Evolutionary conservation across 2,329 filamentous ascomycete species (phyloP).

Genomic region (Bipolaris gigantea): DNA sequence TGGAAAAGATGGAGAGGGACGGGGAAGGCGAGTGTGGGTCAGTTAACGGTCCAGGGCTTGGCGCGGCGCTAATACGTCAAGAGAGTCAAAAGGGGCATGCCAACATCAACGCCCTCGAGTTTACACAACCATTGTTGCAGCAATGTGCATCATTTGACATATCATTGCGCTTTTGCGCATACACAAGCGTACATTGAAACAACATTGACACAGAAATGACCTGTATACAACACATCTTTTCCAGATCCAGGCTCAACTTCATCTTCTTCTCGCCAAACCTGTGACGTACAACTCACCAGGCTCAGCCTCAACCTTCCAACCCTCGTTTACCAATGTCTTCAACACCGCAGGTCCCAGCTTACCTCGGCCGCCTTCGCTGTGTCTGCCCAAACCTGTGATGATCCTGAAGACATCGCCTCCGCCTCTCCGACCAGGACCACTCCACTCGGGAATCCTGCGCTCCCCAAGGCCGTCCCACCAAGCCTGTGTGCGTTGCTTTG

Average conservation of each 20-base stretch:
- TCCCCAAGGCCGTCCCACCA: slow-evolving; percentile 82
- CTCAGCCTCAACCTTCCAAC: slow-evolving; percentile 78
- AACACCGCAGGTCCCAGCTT: slow-evolving; percentile 79
- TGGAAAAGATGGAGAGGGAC: neutral
- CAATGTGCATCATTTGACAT: neutral
- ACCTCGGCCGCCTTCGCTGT: slow-evolving; percentile 75
- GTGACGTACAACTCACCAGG: slow-evolving; percentile 71
- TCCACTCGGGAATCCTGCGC: slow-evolving; percentile 52
- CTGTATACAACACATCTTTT: neutral
- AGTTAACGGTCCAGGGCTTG: slow-evolving; percentile 12
- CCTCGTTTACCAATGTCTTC: slow-evolving; percentile 71
- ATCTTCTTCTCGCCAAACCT: slow-evolving; percentile 53
- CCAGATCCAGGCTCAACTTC: neutral
- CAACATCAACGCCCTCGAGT: neutral
- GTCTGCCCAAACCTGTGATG: slow-evolving; percentile 78
- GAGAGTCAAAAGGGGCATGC: neutral
- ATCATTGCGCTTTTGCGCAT: neutral
- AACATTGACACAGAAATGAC: slow-evolving; percentile 1
- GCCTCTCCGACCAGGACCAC: slow-evolving; percentile 49
- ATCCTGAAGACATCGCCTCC: slow-evolving; percentile 65
- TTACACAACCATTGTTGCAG: neutral
- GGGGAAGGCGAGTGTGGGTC: slow-evolving; percentile 1
- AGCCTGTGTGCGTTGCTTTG: slow-evolving; percentile 62
- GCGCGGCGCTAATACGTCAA: slow-evolving; percentile 8
- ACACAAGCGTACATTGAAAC: neutral